Conservation (phyloP, 2,329 filamentous ascomycete genomes). For the Lasiodiplodia theobromae region DNA sequence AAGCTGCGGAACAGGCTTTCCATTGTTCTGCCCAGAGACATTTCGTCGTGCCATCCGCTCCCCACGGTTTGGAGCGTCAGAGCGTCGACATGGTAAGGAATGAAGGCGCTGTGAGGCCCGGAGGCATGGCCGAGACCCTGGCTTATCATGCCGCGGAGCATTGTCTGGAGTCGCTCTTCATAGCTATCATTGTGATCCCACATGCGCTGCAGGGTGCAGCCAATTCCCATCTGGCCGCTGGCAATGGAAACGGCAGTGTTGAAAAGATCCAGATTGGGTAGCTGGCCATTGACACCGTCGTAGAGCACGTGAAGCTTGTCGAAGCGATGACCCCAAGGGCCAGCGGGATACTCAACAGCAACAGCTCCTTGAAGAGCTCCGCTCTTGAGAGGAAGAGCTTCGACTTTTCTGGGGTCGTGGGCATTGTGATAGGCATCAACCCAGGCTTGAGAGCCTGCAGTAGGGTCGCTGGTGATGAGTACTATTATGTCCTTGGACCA, state of each 20-base stretch:
- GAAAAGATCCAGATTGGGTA: slow-evolving; percentile 94
- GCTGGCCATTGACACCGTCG: slow-evolving; percentile 92
- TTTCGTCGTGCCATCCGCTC: slow-evolving; percentile 95
- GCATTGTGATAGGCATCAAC: slow-evolving; percentile 96
- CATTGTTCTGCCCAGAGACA: slow-evolving; percentile 87
- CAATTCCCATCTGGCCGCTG: slow-evolving; percentile 89
- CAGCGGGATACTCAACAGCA: slow-evolving; percentile 85
- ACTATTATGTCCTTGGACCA: slow-evolving; percentile 99
- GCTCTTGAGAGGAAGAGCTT: slow-evolving; percentile 84
- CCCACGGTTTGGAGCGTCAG: slow-evolving; percentile 91
- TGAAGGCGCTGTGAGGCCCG: slow-evolving; percentile 93
- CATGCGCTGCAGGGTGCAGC: slow-evolving; percentile 84
- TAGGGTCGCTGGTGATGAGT: slow-evolving; percentile 86
- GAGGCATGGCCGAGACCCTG: slow-evolving; percentile 89
- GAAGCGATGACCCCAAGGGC: slow-evolving; percentile 76
- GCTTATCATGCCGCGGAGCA: slow-evolving; percentile 90
- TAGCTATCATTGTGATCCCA: slow-evolving; percentile 80
- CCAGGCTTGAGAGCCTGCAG: slow-evolving; percentile 92
- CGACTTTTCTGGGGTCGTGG: slow-evolving; percentile 74
- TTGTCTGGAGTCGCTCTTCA: slow-evolving; percentile 80
- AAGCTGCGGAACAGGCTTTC: slow-evolving; percentile 92
- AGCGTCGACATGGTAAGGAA: slow-evolving; percentile 96
- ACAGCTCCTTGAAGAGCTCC: slow-evolving; percentile 91
- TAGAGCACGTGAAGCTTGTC: slow-evolving; percentile 90
- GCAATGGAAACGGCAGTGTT: slow-evolving; percentile 92